Base-by-base conservation (phyloP, 495 filamentous ascomycete genomes). In the Talaromyces stipitatus region DNA sequence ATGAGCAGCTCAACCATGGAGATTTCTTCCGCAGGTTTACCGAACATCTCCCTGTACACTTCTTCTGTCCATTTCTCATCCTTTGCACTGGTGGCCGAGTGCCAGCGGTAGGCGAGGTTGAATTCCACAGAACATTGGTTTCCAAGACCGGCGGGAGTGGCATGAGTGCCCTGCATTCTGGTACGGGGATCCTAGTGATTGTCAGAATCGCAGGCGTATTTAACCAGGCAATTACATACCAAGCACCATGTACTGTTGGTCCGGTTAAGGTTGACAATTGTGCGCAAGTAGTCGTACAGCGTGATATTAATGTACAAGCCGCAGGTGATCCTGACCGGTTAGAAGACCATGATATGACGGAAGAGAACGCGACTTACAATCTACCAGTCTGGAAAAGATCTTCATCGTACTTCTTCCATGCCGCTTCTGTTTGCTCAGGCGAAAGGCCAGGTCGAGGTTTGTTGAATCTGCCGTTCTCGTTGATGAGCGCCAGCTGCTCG, bases 271-370 rank as follows among this genome's bases (percentile, higher is more conserved):
- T 91, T 92, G 69, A 94, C 77, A 60, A 95, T 91, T 18, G 88
- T 90, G 24, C 90, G 84, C 33, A 95, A 79, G 65, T 95, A 95
- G 63, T 95, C 90, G 57, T 88, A 79, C 29, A 94, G 73, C 6
- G 88, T 85, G 61, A 90, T 88, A 74, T 94, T 92, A 65, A 91
- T 88, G 67, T 91, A 94, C 6, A 92, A 74, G 53, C 90, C 88
- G 32, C 87, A 91, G 2, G 87, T 91, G 59, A 92, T 78, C 30
- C 72, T 74, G 9, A 14, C 4, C 20, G n/a, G 55, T 68, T 58
- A 68, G 60, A 27, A 57, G 27, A 20, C 1, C 4, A n/a, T 47
- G 9, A 18, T 51, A 1, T 30, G 9, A 32, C 26, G 29, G 7
- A 4, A 22, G 14, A 27, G 22, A 41, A 7, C 1, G 6, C 20